Conservation (phyloP, 768 basidiomycete genomes). For the Suillus cothurnatus region DNA sequence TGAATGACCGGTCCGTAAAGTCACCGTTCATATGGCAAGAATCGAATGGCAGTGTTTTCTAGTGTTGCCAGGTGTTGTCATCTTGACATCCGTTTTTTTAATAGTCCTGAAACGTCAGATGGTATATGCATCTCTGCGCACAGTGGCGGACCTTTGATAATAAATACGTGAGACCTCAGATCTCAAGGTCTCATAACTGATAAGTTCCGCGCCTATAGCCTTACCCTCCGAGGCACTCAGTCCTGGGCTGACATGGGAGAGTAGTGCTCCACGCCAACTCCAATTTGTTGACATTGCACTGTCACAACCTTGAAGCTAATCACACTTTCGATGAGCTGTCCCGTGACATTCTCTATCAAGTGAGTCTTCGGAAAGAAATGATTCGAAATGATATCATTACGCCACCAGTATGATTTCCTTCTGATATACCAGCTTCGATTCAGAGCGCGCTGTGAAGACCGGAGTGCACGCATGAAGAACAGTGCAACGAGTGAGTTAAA, state of each 20-base stretch:
- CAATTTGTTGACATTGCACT: background rate
- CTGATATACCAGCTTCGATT: background rate
- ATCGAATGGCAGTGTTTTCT: background rate
- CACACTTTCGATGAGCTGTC: background rate
- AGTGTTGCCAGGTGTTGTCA: background rate
- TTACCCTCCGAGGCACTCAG: background rate
- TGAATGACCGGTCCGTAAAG: constrained; percentile 3
- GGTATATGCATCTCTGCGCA: background rate
- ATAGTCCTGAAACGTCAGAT: background rate
- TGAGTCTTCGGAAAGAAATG: background rate
- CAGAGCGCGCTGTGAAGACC: background rate
- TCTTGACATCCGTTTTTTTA: background rate
- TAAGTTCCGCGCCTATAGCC: background rate
- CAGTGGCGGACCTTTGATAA: background rate
- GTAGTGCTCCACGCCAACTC: background rate
- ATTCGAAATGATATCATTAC: background rate
- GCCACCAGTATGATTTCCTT: background rate
- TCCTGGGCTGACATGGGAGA: background rate
- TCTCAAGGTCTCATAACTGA: background rate
- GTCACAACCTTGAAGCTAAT: background rate
- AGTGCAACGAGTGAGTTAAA: background rate
- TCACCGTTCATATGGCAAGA: background rate
- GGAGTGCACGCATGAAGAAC: background rate
- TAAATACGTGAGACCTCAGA: background rate
- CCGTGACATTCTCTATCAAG: background rate